These are phyloP conservation scores for Begonia fuchsioides DNA, from an alignment of 306 rosid species.

Conservation along the genomic window DNA sequence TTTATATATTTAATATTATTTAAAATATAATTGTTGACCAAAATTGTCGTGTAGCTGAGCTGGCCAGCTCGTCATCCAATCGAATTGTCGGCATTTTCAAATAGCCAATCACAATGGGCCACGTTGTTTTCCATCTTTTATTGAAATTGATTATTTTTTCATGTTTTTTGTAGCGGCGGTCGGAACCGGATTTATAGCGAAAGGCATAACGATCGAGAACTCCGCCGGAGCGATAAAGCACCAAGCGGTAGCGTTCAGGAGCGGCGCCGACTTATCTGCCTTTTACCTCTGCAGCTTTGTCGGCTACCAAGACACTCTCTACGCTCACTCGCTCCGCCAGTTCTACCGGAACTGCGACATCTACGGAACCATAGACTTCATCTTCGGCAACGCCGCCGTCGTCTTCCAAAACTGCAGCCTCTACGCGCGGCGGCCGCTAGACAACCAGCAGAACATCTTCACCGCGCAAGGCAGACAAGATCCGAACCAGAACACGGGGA, in stretches of 20 bases:
- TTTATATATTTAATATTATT: no score
- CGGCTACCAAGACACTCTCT: conserved; percentile 87
- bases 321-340: conserved; percentile 77
- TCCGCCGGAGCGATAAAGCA: conserved; percentile 74
- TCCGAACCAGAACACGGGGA: conserved; percentile 81
- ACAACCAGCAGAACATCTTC: conserved; percentile 51
- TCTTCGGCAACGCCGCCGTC: conserved; percentile 72
- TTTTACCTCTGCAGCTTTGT: conserved; percentile 80
- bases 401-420: conserved; percentile 69
- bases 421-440: conserved; percentile 55
- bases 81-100: no score
- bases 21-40: no score
- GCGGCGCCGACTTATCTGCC: conserved; percentile 57
- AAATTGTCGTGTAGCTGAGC: no score
- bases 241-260: conserved; percentile 80
- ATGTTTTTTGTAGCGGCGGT: conserved; percentile 38
- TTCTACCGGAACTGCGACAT: conserved; percentile 79
- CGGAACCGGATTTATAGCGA: conserved; percentile 62
- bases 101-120: no score
- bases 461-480: conserved; percentile 84
- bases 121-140: no score
- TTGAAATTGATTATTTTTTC: no score
- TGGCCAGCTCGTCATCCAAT: no score
- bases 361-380: conserved; percentile 76
- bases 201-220: conserved; percentile 75